phyloP scores from a whole-genome alignment of 2,329 filamentous ascomycete genomes.

The Fusarium scirpi region DNA sequence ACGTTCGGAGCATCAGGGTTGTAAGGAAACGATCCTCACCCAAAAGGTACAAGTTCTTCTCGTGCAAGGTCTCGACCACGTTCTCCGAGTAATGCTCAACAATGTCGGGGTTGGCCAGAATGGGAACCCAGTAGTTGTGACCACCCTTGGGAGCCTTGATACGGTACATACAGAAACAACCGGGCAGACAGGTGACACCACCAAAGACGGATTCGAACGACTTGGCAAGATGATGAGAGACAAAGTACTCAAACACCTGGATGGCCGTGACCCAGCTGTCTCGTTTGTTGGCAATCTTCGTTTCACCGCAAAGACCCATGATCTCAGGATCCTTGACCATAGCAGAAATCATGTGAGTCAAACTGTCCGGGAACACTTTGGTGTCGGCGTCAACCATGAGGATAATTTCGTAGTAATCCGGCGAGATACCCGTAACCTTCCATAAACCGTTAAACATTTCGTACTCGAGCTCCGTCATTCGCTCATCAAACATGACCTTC shows the following conservation, averaged over 20 bases:
- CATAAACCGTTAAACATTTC: conserved; percentile 99
- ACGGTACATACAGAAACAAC: conserved; percentile 99
- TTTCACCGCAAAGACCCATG: conserved; percentile 98
- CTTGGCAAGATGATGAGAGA: conserved; percentile 96
- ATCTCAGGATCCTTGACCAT: conserved; percentile 99
- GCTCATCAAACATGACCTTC: conserved; percentile 99
- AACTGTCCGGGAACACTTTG: conserved; percentile 97
- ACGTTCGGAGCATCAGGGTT: conserved; percentile 97
- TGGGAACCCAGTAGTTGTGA: conserved; percentile 99
- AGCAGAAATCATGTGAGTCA: conserved; percentile 98
- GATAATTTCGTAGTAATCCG: conserved; percentile 97
- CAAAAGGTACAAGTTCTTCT: conserved; percentile 92
- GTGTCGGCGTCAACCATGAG: conserved; percentile 99
- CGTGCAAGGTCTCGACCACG: conserved; percentile 96
- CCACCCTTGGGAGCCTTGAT: conserved; percentile 99
- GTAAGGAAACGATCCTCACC: conserved; percentile 96
- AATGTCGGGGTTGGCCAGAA: conserved; percentile 96
- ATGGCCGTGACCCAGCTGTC: conserved; percentile 96
- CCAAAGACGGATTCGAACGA: conserved; percentile 98
- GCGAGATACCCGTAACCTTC: conserved; percentile 98
- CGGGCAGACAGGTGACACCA: conserved; percentile 97
- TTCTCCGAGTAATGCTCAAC: conserved; percentile 99
- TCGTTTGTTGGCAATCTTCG: conserved; percentile 99
- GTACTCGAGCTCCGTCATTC: conserved; percentile 99
- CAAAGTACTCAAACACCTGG: conserved; percentile 99